Conservation (phyloP, 2,329 filamentous ascomycete genomes). For the Aspergillus vadensis region DNA sequence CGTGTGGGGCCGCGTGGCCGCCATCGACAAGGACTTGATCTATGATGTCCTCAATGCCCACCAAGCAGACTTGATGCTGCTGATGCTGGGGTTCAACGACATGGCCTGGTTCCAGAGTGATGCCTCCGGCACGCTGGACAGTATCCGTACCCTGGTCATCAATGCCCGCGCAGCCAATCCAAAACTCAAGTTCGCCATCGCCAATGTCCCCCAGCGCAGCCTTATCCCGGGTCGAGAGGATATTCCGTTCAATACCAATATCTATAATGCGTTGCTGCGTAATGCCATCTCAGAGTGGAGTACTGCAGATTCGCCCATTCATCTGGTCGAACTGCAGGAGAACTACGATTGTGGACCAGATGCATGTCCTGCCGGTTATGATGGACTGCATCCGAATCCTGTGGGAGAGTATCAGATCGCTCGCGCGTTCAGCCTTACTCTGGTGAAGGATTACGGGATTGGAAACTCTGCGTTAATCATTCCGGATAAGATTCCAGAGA, state of each 20-base stretch:
- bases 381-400: conserved; percentile 3
- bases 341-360: conserved; percentile 5
- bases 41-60: neutral
- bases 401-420: conserved; percentile 6
- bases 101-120: conserved; percentile 9
- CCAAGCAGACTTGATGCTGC: neutral
- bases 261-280: conserved; percentile 3
- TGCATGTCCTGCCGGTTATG: conserved; percentile 8
- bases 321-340: neutral
- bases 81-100: conserved; percentile 13
- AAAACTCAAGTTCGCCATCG: conserved; percentile 5
- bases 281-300: conserved; percentile 2
- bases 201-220: conserved; percentile 7
- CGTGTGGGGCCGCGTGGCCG: conserved; percentile 9
- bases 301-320: conserved; percentile 1
- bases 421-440: neutral
- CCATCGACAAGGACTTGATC: neutral
- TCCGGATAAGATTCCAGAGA: neutral
- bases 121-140: neutral
- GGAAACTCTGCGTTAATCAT: neutral
- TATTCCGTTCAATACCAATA: conserved; percentile 4
- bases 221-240: conserved; percentile 5
- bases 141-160: neutral
- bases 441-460: neutral
- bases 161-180: conserved; percentile 1